Evolutionary conservation across 31 red algal species (phyloP), one percentile per base, ranked within the genome.

Genomic region (Porphyra umbilicalis): DNA sequence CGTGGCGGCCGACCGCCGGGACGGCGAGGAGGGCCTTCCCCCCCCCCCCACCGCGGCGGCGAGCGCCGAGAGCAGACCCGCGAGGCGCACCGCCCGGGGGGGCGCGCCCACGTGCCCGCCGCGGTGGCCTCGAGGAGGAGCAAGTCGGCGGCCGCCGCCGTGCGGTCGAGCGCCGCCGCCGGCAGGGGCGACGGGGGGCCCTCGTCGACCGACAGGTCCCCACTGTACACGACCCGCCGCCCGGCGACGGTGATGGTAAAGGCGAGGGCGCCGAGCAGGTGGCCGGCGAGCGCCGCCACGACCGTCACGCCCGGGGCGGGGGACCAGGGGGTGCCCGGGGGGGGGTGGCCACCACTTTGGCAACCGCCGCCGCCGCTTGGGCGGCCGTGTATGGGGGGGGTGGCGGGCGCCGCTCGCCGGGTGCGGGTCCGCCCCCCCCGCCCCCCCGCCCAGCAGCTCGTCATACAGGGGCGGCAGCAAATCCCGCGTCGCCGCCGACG

Each of bases 21-120:
- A 93, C 89, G 4, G 94, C 88, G 10, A 96, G 79, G 30, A 96
- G 87, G 9, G 90, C 83, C 83, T 96, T 96, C 34, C 89, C 93
- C 29, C 84, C 88, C 32, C 83, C 81, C 76, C 34, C 18, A 96
- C 37, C n/a, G 89, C 75, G 9, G 67, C 44, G 34, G 84, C 76
- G 0, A 96, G 78, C 8, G 76, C 80, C 33, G 87, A 67, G 3
- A 96, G 46, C 6, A 96, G 79, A 13, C 16, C 76, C 13, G 79
- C 79, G 38, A 88, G 85, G 38, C 80, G 77, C 13, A 36, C 35
- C 35, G 57, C n/a, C 34, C 88, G 81, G 32, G 79, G 75, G 37
- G 75, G 20, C 77, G 82, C 10, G 83, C 83, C n/a, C 88, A 36
- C 31, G 80, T 88, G 35, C 79, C 85, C 33, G 87, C 89, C 75